Evolutionary conservation across 257 asterid genomes (phyloP).

Genomic region (Scutellaria barbata): DNA sequence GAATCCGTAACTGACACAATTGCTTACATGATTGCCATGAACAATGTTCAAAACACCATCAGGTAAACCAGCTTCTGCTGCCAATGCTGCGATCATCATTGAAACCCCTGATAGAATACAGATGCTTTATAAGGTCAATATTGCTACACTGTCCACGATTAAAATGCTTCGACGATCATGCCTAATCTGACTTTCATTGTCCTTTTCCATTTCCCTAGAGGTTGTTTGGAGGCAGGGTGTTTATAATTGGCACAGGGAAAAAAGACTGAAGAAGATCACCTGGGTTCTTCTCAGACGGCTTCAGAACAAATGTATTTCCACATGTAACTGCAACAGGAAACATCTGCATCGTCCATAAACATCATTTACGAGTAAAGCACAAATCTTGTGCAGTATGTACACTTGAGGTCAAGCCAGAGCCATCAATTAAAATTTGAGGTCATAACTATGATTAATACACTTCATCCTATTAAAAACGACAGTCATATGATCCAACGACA

Average conservation of each 20-base stretch:
- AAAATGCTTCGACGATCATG: background rate
- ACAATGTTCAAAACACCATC: constrained; percentile 54
- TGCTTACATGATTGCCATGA: constrained; percentile 50
- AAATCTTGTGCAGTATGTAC: background rate
- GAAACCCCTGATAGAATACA: constrained; percentile 45
- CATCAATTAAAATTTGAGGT: constrained; percentile 1
- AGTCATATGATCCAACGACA: background rate
- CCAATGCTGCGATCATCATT: constrained; percentile 51
- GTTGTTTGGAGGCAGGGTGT: background rate
- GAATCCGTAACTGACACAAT: background rate
- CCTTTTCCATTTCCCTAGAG: background rate
- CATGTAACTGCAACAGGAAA: constrained; percentile 58
- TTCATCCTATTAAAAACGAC: constrained; percentile 7
- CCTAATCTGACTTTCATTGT: background rate
- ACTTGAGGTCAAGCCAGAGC: background rate
- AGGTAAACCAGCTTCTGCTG: constrained; percentile 58
- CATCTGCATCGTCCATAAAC: constrained; percentile 44
- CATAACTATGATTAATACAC: background rate
- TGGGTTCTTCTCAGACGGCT: constrained; percentile 52
- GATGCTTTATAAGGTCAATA: background rate
- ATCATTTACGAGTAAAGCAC: constrained; percentile 1
- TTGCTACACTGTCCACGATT: background rate
- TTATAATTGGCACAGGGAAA: background rate
- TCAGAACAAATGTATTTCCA: constrained; percentile 56
- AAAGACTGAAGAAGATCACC: constrained; percentile 34